Evolutionary conservation across 1,139 yeast species (phyloP), one percentile per base, ranked within the genome.

Genomic region (Magnusiomyces ingens): DNA sequence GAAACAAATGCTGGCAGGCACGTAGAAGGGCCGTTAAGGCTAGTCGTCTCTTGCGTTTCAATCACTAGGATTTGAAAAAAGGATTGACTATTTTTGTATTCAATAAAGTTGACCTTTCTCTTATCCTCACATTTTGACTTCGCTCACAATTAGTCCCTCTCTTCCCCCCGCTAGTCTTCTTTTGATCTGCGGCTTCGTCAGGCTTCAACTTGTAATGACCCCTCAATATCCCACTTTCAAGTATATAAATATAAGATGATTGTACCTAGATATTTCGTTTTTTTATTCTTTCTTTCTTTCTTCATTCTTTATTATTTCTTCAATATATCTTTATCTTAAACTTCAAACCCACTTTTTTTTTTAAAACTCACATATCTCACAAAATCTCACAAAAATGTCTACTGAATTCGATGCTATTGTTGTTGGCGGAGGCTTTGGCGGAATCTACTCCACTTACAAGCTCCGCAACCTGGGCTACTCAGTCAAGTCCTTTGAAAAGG

Each of bases 361-460:
- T 17, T 40, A 17, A 37, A 37, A 12, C 35, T 6, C 13, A 13
- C 19, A 47, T 29, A 35, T 10, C 35, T 3, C 17, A 35, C 50
- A 48, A 41, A 45, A 21, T 35, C 22, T n/a, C 12, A 50, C 51
- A 48, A 55, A 52, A 55, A 47, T 53, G 45, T 26, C 50, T 40
- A 48, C 45, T 13, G 52, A 56, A 26, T 53, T 21, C 38, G 67
- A 64, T 55, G 67, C 76, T 5, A 67, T 74, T n/a, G 71, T 77
- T 42, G 64, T 77, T 48, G 81, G 81, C 1, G 79, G 73, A 13
- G 81, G 81, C 1, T 76, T 77, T 56, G 75, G 70, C 15, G 81
- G 81, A 5, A 65, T 77, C 55, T 71, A 68, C 66, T 56, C 65
- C 67, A 52, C 63, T 65, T 52, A 68, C 68, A 51, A 65, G 67